Percentiles rank a stretch among this genome's conserved stretches.
phyloP scores from a whole-genome alignment of 352 stramenopile genomes.

The Pythium phragmitis region DNA sequence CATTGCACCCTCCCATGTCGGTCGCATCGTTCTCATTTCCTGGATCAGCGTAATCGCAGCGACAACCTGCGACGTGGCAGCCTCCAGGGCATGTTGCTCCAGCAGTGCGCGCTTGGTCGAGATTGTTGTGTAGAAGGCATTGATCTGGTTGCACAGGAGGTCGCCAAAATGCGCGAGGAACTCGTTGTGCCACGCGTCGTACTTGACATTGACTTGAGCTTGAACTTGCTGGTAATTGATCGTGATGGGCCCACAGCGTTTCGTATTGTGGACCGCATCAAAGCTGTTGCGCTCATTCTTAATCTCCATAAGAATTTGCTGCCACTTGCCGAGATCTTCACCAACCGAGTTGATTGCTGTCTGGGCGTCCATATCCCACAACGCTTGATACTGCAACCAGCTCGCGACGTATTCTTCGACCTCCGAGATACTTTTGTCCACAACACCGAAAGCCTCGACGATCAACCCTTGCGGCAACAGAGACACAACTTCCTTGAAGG shows the following conservation, averaged over 20 bases:
- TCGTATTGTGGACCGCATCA: slow-evolving; percentile 90
- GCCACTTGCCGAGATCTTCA: slow-evolving; percentile 95
- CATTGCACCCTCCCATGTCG: slow-evolving; percentile 73
- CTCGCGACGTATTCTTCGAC: slow-evolving; percentile 92
- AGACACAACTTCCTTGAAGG: slow-evolving; percentile 69
- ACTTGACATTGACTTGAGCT: slow-evolving; percentile 96
- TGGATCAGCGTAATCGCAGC: slow-evolving; percentile 88
- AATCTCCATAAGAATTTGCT: slow-evolving; percentile 96
- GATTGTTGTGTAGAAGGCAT: slow-evolving; percentile 84
- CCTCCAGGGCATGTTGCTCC: slow-evolving; percentile 95
- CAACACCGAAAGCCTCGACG: slow-evolving; percentile 67
- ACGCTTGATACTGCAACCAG: slow-evolving; percentile 98
- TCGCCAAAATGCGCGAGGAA: slow-evolving; percentile 95
- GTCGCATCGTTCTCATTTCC: slow-evolving; percentile 78
- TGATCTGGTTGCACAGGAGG: slow-evolving; percentile 93
- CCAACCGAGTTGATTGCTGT: slow-evolving; percentile 92
- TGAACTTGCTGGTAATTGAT: slow-evolving; percentile 93
- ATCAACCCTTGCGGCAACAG: slow-evolving; percentile 66
- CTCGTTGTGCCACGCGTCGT: slow-evolving; percentile 99
- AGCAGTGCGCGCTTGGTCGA: slow-evolving; percentile 86
- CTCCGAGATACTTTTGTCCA: slow-evolving; percentile 79
- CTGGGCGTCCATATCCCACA: slow-evolving; percentile 98
- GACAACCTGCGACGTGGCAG: slow-evolving; percentile 96
- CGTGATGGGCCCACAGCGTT: slow-evolving; percentile 86
- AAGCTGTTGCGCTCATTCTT: slow-evolving; percentile 95